Evolutionary conservation across 2,329 filamentous ascomycete species (phyloP).

Genomic region (Aspergillus sp.): DNA sequence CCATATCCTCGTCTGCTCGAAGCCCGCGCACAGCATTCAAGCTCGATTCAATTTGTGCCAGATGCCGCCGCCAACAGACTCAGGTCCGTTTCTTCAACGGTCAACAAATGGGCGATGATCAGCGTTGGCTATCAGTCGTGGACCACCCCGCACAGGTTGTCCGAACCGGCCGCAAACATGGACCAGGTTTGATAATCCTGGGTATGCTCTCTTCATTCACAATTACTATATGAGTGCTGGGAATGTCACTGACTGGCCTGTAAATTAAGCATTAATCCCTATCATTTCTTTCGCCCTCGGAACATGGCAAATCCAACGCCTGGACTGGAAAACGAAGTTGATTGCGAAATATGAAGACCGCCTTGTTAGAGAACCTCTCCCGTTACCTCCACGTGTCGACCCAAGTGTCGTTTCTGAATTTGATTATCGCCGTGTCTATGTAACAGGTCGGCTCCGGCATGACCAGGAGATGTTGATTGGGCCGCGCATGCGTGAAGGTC

Average conservation of each 20-base stretch:
- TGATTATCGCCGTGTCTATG: slow-evolving; percentile 82
- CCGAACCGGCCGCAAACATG: slow-evolving; percentile 71
- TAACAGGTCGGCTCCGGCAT: slow-evolving; percentile 73
- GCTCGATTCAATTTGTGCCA: slow-evolving; percentile 33
- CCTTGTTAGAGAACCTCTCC: slow-evolving; percentile 78
- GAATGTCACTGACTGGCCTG: background rate
- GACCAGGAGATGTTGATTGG: slow-evolving; percentile 97
- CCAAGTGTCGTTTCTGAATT: slow-evolving; percentile 81
- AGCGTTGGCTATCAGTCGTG: slow-evolving; percentile 78
- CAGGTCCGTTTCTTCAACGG: slow-evolving; percentile 40
- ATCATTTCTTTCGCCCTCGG: slow-evolving; percentile 87
- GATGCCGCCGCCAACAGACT: slow-evolving; percentile 38
- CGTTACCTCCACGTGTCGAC: slow-evolving; percentile 80
- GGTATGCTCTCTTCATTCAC: slow-evolving; percentile 45
- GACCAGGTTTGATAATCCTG: slow-evolving; percentile 76
- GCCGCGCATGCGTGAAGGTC: slow-evolving; percentile 81
- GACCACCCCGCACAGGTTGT: slow-evolving; percentile 83
- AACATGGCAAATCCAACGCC: slow-evolving; percentile 91
- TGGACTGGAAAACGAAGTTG: slow-evolving; percentile 91
- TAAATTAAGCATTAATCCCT: slow-evolving; percentile 71
- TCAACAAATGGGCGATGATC: slow-evolving; percentile 64
- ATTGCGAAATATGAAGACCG: slow-evolving; percentile 92
- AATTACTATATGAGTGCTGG: background rate
- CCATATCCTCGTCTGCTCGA: slow-evolving; percentile 20
- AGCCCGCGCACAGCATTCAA: slow-evolving; percentile 20